phyloP scores from a whole-genome alignment of 2,329 filamentous ascomycete genomes.

The Orbilia javanica region DNA sequence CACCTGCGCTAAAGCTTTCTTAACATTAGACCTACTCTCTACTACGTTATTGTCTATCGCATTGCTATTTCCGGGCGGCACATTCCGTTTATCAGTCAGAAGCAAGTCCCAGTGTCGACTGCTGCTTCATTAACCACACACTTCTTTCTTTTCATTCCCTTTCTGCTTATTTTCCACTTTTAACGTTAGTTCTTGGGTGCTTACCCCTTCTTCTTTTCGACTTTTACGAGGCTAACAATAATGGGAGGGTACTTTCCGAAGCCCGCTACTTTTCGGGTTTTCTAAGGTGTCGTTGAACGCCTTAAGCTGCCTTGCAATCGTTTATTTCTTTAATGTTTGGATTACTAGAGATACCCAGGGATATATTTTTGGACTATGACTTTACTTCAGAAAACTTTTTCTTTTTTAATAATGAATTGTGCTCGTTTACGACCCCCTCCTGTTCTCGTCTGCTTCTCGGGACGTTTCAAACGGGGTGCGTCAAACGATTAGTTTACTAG shows the following conservation, averaged over 20 bases:
- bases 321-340: conserved; percentile 42
- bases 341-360: conserved; percentile 59
- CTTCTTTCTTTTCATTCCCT: conserved; percentile 1
- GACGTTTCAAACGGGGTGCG: not conserved
- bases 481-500: conserved; percentile 14
- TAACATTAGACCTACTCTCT: conserved; percentile 7
- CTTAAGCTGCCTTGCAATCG: conserved; percentile 7
- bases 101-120: not conserved
- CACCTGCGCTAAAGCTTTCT: conserved; percentile 6
- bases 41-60: not conserved
- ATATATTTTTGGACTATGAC: conserved; percentile 56
- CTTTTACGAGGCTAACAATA: conserved; percentile 19
- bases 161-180: conserved; percentile 21
- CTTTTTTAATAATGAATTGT: conserved; percentile 41
- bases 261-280: conserved; percentile 34
- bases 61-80: conserved; percentile 14
- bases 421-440: conserved; percentile 6
- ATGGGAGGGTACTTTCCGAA: conserved; percentile 39
- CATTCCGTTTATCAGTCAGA: conserved; percentile 4
- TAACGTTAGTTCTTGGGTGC: conserved; percentile 38
- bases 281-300: conserved; percentile 28
- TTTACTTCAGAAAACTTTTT: conserved; percentile 1
- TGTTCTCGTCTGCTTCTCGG: conserved; percentile 1
- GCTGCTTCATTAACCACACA: conserved; percentile 5
- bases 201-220: conserved; percentile 25